Conservation (phyloP, 2,329 filamentous ascomycete genomes). For the Sporothrix protearum region DNA sequence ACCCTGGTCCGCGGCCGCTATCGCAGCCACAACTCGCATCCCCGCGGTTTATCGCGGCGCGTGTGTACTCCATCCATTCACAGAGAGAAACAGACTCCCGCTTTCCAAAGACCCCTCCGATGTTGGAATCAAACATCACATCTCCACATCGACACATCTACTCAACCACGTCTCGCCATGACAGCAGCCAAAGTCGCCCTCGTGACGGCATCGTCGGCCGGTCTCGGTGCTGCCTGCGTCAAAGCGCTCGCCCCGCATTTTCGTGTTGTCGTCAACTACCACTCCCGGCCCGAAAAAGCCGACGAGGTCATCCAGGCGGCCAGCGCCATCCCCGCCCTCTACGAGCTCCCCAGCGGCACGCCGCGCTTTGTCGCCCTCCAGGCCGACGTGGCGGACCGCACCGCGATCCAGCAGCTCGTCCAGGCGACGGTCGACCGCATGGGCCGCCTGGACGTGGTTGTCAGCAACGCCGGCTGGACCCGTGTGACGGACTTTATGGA, state of each 20-base stretch:
- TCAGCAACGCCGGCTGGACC: constrained; percentile 68
- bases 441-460: constrained; percentile 69
- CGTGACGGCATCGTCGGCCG: constrained; percentile 55
- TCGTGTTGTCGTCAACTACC: constrained; percentile 72
- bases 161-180: neutral
- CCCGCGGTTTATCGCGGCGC: neutral
- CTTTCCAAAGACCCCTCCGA: neutral
- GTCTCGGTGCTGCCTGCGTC: constrained; percentile 59
- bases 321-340: constrained; percentile 38
- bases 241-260: constrained; percentile 57
- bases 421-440: constrained; percentile 55
- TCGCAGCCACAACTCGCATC: neutral
- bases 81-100: too few relatives aligned
- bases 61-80: too few relatives aligned
- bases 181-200: constrained; percentile 34
- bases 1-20: neutral
- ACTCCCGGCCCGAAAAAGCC: constrained; percentile 58
- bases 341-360: constrained; percentile 29
- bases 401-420: constrained; percentile 58
- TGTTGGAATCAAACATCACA: neutral
- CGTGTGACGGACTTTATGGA: constrained; percentile 43
- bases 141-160: neutral
- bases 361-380: constrained; percentile 49
- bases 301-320: constrained; percentile 51
- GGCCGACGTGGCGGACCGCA: constrained; percentile 62